Conservation (phyloP, 768 basidiomycete species). For the Mycena filopes region DNA sequence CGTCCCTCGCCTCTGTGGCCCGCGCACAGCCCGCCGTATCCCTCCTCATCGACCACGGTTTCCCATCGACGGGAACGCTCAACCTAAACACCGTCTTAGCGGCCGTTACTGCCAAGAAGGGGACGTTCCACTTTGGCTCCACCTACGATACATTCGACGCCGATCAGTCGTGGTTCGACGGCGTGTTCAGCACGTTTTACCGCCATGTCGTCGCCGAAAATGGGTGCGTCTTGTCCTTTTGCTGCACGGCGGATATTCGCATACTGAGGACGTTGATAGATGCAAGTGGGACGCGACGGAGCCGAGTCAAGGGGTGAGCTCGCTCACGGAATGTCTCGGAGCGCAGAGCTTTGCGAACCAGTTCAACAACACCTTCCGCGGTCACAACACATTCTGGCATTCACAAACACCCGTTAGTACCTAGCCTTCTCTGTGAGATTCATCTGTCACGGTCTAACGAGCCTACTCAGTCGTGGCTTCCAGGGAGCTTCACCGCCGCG, state of each 20-base stretch:
- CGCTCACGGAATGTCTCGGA: conserved; percentile 27
- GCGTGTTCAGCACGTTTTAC: conserved; percentile 22
- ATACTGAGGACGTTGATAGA: background rate
- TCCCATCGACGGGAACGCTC: conserved; percentile 23
- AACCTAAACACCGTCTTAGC: conserved; percentile 17
- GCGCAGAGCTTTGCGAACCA: conserved; percentile 15
- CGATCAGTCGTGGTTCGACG: conserved; percentile 25
- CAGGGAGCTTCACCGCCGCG: conserved; percentile 20
- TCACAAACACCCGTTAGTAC: conserved; percentile 20
- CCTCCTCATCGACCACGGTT: conserved; percentile 30
- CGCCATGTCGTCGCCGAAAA: conserved; percentile 29
- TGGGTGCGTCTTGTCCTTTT: conserved; percentile 6
- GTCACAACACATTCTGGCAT: conserved; percentile 32
- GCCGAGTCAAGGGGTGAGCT: conserved; percentile 23
- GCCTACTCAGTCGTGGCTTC: conserved; percentile 20
- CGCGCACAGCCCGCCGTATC: conserved; percentile 26
- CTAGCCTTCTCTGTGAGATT: too few species aligned
- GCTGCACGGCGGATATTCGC: background rate
- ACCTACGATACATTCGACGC: conserved; percentile 28
- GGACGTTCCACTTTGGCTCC: conserved; percentile 29
- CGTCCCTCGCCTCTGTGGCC: conserved; percentile 11
- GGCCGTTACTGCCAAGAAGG: conserved; percentile 22
- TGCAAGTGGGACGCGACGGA: conserved; percentile 33
- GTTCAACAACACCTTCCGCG: conserved; percentile 23
- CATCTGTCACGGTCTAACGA: too few species aligned